Percentiles rank a stretch among this genome's conserved stretches.
phyloP scores from a whole-genome alignment of 23 red algal genomes.

The Pyropia haitanensis region DNA sequence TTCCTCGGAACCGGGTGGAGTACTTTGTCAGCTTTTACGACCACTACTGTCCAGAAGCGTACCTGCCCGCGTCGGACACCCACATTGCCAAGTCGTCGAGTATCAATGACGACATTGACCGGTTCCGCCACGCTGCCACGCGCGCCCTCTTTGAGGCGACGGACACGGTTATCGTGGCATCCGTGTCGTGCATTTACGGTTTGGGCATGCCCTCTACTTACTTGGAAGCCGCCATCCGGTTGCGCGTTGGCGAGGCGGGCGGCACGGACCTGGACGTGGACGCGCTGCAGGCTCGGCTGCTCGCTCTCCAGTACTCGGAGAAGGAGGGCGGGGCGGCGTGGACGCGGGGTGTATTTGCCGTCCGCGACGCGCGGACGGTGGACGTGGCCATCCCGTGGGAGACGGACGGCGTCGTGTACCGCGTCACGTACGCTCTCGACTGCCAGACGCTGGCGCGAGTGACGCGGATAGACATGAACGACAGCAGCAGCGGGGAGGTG shows the following conservation, averaged over 20 bases:
- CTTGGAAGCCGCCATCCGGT: conserved; percentile 33
- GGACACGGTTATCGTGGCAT: conserved; percentile 76
- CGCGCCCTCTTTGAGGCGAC: conserved; percentile 52
- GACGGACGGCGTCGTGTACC: conserved; percentile 26
- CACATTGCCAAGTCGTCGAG: conserved; percentile 73
- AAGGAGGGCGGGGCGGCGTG: conserved; percentile 2
- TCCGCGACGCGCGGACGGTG: neutral
- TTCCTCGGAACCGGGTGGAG: conserved; percentile 69
- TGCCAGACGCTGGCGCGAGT: conserved; percentile 2
- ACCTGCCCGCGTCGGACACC: conserved; percentile 50
- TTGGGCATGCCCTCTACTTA: conserved; percentile 68
- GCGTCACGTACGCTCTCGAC: conserved; percentile 18
- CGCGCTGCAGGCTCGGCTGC: conserved; percentile 8
- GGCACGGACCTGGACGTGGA: neutral
- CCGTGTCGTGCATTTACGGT: conserved; percentile 82
- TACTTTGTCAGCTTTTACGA: conserved; percentile 80
- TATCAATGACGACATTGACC: conserved; percentile 75
- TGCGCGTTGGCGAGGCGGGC: conserved; percentile 22
- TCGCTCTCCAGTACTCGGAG: conserved; percentile 9
- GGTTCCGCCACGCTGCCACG: conserved; percentile 71
- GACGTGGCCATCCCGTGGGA: conserved; percentile 63
- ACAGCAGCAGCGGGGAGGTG: neutral
- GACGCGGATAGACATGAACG: conserved; percentile 5
- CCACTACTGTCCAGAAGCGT: conserved; percentile 75
- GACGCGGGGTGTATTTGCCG: conserved; percentile 14